Percentiles rank a stretch among this genome's conserved stretches.
These are phyloP conservation scores for Quercus phellos DNA, from an alignment of 331 rosid genomes.

Conservation along the genomic window DNA sequence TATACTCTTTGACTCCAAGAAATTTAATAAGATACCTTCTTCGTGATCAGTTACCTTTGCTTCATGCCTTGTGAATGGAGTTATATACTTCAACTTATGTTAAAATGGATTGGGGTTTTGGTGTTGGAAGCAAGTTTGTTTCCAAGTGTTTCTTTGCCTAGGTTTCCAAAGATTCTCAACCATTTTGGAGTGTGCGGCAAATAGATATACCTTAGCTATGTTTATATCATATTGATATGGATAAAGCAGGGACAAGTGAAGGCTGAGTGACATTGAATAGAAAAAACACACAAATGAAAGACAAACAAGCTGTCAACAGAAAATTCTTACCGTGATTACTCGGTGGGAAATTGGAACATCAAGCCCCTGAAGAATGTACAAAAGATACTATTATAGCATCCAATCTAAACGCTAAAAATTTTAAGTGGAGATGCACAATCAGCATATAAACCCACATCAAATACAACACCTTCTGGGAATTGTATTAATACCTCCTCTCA, in stretches of 20 bases:
- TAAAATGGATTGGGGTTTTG: not conserved
- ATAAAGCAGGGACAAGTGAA: not conserved
- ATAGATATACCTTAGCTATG: not conserved
- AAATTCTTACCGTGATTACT: slow-evolving; percentile 51
- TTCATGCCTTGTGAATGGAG: not conserved
- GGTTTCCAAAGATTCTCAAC: not conserved
- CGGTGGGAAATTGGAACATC: slow-evolving; percentile 80
- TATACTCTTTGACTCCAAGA: too few relatives aligned
- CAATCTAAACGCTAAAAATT: not conserved
- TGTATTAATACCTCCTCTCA: not conserved
- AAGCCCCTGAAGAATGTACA: slow-evolving; percentile 48
- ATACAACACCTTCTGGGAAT: not conserved
- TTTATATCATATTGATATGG: not conserved
- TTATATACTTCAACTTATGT: not conserved
- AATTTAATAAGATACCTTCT: not conserved
- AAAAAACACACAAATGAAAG: not conserved
- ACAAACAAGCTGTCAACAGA: slow-evolving; percentile 3
- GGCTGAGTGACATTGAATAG: not conserved
- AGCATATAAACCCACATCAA: not conserved
- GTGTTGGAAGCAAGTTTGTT: not conserved
- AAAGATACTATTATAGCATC: slow-evolving; percentile 5
- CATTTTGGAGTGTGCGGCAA: not conserved
- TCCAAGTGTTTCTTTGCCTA: not conserved
- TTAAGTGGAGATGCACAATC: not conserved
- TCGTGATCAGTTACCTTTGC: not conserved